Evolutionary conservation across 2,329 filamentous ascomycete genomes (phyloP).

Genomic region (Nigrospora sphaerica): DNA sequence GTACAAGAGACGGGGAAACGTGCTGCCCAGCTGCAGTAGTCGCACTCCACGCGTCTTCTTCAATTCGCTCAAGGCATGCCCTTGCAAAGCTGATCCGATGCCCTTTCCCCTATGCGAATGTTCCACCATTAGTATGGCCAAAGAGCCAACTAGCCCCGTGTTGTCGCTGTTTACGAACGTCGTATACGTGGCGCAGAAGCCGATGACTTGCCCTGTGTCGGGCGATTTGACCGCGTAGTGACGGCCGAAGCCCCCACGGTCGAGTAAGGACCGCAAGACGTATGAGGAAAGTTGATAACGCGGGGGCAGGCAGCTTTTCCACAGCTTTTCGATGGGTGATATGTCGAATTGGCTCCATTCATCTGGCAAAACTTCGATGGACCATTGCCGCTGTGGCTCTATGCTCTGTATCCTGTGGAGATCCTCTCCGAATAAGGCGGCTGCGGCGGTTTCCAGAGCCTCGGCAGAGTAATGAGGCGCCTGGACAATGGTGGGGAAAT

Average conservation of each 20-base stretch:
- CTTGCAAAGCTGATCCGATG: conserved; percentile 45
- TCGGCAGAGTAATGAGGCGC: conserved; percentile 37
- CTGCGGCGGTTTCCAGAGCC: conserved; percentile 43
- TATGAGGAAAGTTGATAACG: conserved; percentile 37
- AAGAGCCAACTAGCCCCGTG: conserved; percentile 46
- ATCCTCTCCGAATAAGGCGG: conserved; percentile 40
- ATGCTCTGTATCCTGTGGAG: conserved; percentile 7
- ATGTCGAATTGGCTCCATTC: conserved; percentile 23
- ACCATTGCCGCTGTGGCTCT: conserved; percentile 29
- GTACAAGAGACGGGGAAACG: conserved; percentile 51
- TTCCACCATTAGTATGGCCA: conserved; percentile 47
- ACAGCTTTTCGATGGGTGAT: conserved; percentile 34
- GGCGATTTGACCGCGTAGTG: conserved; percentile 50
- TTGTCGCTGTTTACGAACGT: conserved; percentile 46
- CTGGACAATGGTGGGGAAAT: conserved; percentile 46
- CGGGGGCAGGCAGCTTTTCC: conserved; percentile 35
- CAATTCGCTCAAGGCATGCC: conserved; percentile 41
- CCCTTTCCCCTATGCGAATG: conserved; percentile 39
- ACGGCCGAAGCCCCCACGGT: conserved; percentile 47
- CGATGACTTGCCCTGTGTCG: conserved; percentile 34
- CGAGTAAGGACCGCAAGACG: conserved; percentile 38
- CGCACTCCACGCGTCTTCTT: conserved; percentile 43
- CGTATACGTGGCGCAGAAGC: conserved; percentile 55
- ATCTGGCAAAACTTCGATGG: conserved; percentile 30
- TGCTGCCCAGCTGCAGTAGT: conserved; percentile 49